A percentile compares a stretch with the other conserved stretches of the same genome.
These are phyloP conservation scores for Pythium sukuiense DNA, from an alignment of 352 stramenopile genomes.

Conservation along the genomic window DNA sequence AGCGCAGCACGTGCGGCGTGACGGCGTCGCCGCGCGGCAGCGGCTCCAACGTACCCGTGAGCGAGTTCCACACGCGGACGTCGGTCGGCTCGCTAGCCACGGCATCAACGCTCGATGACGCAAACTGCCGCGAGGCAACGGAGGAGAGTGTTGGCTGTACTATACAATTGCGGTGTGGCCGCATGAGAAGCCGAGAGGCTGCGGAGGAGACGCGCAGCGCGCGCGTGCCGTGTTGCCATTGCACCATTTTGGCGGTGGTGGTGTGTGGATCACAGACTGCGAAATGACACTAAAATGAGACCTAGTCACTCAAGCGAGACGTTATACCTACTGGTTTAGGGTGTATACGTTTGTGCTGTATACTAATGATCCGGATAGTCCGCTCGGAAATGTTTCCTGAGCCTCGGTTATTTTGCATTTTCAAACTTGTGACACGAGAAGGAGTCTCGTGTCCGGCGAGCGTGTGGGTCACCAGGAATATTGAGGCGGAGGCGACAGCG, in stretches of 20 bases:
- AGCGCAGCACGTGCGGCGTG: conserved; percentile 68
- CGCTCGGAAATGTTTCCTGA: not conserved
- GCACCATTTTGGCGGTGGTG: not conserved
- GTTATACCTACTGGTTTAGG: not conserved
- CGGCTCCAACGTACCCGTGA: conserved; percentile 40
- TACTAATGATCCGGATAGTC: not conserved
- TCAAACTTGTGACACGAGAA: conserved; percentile 25
- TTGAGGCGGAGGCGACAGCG: not conserved
- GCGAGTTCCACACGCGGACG: conserved; percentile 58
- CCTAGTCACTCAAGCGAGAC: too few relatives aligned
- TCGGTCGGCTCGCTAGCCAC: not conserved
- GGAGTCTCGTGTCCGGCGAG: not conserved
- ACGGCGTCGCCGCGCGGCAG: conserved; percentile 42
- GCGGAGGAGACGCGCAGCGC: not conserved
- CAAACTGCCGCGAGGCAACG: not conserved
- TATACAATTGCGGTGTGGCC: not conserved
- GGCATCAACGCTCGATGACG: not conserved
- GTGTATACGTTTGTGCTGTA: not conserved
- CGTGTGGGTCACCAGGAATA: not conserved
- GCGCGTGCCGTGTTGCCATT: not conserved
- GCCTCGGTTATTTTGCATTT: conserved; percentile 28
- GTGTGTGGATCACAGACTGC: not conserved
- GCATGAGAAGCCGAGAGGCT: not conserved
- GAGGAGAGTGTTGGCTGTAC: not conserved
- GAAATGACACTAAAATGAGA: not conserved